Evolutionary conservation across 305 asterid genomes (phyloP).

Genomic region (Fraxinus nigra): DNA sequence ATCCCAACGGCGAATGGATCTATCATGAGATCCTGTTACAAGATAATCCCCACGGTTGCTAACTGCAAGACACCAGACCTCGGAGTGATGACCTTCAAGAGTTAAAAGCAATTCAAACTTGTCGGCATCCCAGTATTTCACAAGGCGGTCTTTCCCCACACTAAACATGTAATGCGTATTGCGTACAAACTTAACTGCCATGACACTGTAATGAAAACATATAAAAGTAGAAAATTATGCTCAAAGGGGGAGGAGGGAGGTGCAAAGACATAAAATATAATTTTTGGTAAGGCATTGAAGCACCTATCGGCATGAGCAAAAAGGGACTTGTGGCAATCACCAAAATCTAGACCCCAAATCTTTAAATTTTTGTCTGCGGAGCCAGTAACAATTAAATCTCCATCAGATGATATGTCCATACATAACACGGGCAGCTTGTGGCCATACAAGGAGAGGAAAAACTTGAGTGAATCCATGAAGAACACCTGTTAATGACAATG

Average conservation of each 20-base stretch:
- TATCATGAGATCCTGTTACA: conserved; percentile 87
- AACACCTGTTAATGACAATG: conserved; percentile 50
- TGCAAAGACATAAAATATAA: neutral
- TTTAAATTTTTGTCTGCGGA: conserved; percentile 89
- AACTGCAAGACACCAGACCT: conserved; percentile 77
- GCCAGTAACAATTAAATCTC: conserved; percentile 80
- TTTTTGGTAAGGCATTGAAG: conserved; percentile 5
- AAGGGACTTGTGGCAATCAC: conserved; percentile 84
- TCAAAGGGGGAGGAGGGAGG: neutral
- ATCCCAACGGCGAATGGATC: conserved; percentile 97
- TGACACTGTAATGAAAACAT: conserved; percentile 57
- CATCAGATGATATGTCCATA: conserved; percentile 94
- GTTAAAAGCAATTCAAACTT: conserved; percentile 89
- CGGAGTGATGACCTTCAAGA: conserved; percentile 90
- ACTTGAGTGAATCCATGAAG: conserved; percentile 84
- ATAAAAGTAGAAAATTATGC: neutral
- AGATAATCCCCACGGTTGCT: conserved; percentile 90
- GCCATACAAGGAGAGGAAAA: conserved; percentile 71
- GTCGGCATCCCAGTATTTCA: conserved; percentile 97
- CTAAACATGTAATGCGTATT: conserved; percentile 84
- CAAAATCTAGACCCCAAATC: conserved; percentile 92
- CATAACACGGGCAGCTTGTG: conserved; percentile 85
- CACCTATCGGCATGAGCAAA: conserved; percentile 93
- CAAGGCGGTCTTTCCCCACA: conserved; percentile 81
- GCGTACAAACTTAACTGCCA: conserved; percentile 81